A percentile compares a stretch with the other conserved stretches of the same genome.
phyloP scores from a whole-genome alignment of 768 basidiomycete species.

The Tylopilus rubrobrunneus region DNA sequence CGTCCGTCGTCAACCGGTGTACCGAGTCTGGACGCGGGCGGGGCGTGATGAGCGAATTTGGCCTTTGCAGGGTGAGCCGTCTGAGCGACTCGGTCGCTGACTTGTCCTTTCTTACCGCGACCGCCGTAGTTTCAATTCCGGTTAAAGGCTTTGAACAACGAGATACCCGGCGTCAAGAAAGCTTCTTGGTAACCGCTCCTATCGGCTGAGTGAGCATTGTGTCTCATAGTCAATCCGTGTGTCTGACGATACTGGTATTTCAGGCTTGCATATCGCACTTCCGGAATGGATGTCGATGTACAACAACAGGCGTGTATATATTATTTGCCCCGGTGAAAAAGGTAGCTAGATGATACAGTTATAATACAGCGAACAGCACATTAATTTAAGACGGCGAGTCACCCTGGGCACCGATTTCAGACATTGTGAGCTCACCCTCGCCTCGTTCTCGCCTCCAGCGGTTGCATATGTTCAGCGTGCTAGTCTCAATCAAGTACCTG shows the following conservation, averaged over 20 bases:
- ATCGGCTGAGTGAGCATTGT: not conserved
- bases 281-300: not conserved
- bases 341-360: not conserved
- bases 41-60: slow-evolving; percentile 88
- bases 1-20: slow-evolving; percentile 89
- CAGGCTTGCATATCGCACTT: not conserved
- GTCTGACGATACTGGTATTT: not conserved
- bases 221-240: not conserved
- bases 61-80: slow-evolving; percentile 64
- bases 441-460: slow-evolving; percentile 87
- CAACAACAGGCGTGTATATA: slow-evolving; percentile 4
- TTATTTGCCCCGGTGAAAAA: slow-evolving; percentile 4
- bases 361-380: slow-evolving; percentile 7
- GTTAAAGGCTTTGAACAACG: slow-evolving; percentile 73
- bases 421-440: slow-evolving; percentile 61
- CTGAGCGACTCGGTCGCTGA: not conserved
- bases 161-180: slow-evolving; percentile 84
- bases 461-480: slow-evolving; percentile 69
- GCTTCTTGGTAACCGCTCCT: slow-evolving; percentile 72
- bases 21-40: slow-evolving; percentile 79
- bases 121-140: slow-evolving; percentile 80
- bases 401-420: slow-evolving; percentile 44
- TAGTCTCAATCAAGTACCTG: slow-evolving; percentile 77
- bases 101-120: not conserved
- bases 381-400: slow-evolving; percentile 27